Base-by-base conservation (phyloP, 2,329 filamentous ascomycete genomes). In the Seiridium cupressi region DNA sequence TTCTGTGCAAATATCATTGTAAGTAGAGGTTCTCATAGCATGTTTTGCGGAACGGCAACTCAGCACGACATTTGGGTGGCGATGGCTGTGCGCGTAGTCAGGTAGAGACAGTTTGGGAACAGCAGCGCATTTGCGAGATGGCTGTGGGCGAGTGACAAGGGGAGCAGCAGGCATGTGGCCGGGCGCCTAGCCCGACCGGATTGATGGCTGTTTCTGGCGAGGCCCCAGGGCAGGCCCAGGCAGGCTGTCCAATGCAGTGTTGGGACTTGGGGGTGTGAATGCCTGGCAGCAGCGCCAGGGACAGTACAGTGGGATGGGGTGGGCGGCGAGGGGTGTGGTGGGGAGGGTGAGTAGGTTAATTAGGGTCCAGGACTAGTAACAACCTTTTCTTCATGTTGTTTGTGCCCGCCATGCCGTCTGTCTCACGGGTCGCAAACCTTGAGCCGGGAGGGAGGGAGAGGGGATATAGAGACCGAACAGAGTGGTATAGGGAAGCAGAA, bases 1-100 rank as follows among this genome's bases (percentile, higher is more conserved):
- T 79, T 78, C 84, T 87, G 69, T 73, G 36, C 9, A 63, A 61
- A 63, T 63, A 35, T 60, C 65, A 62, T 62, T 67, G 66, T 74
- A 66, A 76, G 73, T 65, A 63, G 61, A 44, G 40, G 51, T 49
- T 65, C 62, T 55, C 47, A 57, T 55, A 44, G 57, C 32, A 57
- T 47, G 55, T 58, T 51, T n/a, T 26, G 18, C 31, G 32, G 32
- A 40, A 51, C 6, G 34, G 49, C 32, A n/a, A 36, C 49, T 62
- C 47, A 55, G 53, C 42, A 57, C 40, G 32, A 48, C 35, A 42
- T 42, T 31, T 44, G 18, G 11, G 44, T 44, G 59, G 42, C 48
- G 38, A 57, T 26, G 10, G 59, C 55, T 49, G 47, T 18, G 42
- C 55, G 46, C 26, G 40, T 26, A 51, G 59, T 58, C 51, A 63